A percentile compares a stretch with the other conserved stretches of the same genome.
Conservation (phyloP, 306 rosid genomes). For the Ochetophila trinervis region DNA sequence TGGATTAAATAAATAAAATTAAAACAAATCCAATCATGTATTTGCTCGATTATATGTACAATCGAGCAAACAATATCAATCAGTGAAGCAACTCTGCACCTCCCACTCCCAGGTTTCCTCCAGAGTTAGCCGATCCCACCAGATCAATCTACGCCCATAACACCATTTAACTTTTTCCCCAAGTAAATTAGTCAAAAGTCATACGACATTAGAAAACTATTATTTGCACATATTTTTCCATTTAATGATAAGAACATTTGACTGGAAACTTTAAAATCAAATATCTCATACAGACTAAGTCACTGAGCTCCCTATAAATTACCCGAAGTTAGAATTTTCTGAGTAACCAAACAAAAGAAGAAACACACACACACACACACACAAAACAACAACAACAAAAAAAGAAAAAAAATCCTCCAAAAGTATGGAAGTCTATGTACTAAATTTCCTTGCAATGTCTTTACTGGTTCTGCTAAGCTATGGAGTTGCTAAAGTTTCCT, state of each 20-base stretch:
- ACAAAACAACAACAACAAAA: no score
- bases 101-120: no score
- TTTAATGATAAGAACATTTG: slow-evolving; percentile 11
- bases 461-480: slow-evolving; percentile 27
- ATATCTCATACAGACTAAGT: neutral
- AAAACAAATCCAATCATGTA: no score
- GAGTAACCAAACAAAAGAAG: slow-evolving; percentile 9
- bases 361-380: no score
- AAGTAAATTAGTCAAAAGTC: slow-evolving; percentile 3
- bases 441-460: slow-evolving; percentile 18
- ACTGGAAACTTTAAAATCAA: slow-evolving; percentile 11
- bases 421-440: slow-evolving; percentile 28
- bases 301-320: slow-evolving; percentile 1
- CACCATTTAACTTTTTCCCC: slow-evolving; percentile 9
- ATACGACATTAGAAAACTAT: no score
- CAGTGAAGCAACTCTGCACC: no score
- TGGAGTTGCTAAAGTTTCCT: slow-evolving; percentile 30
- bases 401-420: neutral
- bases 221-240: neutral
- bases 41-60: no score
- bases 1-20: no score
- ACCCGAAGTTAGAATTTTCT: neutral
- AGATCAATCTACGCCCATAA: no score
- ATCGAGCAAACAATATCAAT: no score
- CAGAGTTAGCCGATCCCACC: no score